A percentile compares a stretch with the other conserved stretches of the same genome.
Conservation (phyloP, 75 land plant genomes). For the Pseudotsuga menziesii region DNA sequence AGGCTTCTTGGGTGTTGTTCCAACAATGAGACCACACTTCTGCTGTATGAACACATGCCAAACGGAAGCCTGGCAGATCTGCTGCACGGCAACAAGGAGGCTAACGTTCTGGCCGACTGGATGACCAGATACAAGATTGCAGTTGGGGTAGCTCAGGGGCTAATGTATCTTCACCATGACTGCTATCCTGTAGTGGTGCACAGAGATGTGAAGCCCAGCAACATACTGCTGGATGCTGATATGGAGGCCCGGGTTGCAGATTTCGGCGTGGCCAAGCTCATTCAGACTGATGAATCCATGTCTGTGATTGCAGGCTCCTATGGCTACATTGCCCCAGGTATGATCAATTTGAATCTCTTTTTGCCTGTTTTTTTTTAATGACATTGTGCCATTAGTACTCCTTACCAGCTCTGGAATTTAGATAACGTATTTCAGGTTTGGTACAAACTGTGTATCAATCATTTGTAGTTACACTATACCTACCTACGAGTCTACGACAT, state of each 20-base stretch:
- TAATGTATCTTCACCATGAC: constrained; percentile 85
- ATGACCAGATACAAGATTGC: constrained; percentile 71
- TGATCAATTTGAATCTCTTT: too few relatives aligned
- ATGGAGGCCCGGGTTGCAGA: constrained; percentile 95
- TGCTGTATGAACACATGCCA: constrained; percentile 94
- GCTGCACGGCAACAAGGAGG: constrained; percentile 45
- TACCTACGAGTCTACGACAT: too few relatives aligned
- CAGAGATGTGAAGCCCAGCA: constrained; percentile 83
- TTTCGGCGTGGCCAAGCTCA: constrained; percentile 90
- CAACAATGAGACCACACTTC: constrained; percentile 73
- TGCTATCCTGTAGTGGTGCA: constrained; percentile 80
- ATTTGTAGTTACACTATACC: too few relatives aligned
- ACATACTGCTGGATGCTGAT: constrained; percentile 67
- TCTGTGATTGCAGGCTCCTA: constrained; percentile 87
- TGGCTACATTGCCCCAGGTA: constrained; percentile 97
- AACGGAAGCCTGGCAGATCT: constrained; percentile 83
- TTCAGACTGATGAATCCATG: constrained; percentile 63
- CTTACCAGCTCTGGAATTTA: too few relatives aligned
- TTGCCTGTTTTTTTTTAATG: too few relatives aligned
- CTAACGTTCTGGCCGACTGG: constrained; percentile 52
- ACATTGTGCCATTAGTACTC: too few relatives aligned
- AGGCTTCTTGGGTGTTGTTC: constrained; percentile 83
- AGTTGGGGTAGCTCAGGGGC: constrained; percentile 79
- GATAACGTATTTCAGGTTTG: too few relatives aligned
- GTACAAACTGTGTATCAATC: too few relatives aligned